Percentiles rank a stretch among this genome's conserved stretches.
These are phyloP conservation scores for Chlorella sp. DNA, from an alignment of 139 green algal species.

Conservation along the genomic window DNA sequence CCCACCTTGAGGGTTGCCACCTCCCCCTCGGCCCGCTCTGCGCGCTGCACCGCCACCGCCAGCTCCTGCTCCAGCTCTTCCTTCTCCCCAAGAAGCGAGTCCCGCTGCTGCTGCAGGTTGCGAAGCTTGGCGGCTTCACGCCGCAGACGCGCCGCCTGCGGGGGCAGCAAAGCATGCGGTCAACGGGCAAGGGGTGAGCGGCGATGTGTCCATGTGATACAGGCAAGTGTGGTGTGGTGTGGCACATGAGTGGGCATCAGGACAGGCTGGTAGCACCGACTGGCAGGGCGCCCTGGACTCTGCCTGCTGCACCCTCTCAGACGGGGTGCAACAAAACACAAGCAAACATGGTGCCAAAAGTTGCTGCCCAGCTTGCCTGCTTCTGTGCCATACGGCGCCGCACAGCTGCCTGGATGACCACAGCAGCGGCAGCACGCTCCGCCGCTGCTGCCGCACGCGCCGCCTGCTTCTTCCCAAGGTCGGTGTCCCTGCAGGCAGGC, in stretches of 20 bases:
- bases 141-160: slow-evolving; percentile 42
- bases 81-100: background rate
- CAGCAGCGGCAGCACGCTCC: slow-evolving; percentile 29
- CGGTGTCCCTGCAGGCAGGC: slow-evolving; percentile 43
- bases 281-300: background rate
- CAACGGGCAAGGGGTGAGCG: background rate
- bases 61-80: background rate
- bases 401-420: slow-evolving; percentile 51
- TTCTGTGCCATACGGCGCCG: slow-evolving; percentile 40
- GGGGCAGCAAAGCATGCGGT: no score
- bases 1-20: slow-evolving; percentile 21
- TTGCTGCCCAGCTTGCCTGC: background rate
- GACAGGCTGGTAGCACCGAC: background rate
- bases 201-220: background rate
- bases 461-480: slow-evolving; percentile 47
- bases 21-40: slow-evolving; percentile 28
- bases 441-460: slow-evolving; percentile 32
- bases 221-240: background rate
- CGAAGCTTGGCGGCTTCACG: slow-evolving; percentile 45
- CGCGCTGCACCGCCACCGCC: slow-evolving; percentile 14
- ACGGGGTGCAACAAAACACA: background rate
- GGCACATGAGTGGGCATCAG: background rate
- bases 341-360: background rate
- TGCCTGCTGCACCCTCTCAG: background rate
- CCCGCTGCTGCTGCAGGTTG: slow-evolving; percentile 31